A percentile compares a stretch with the other conserved stretches of the same genome.
These are phyloP conservation scores for Atkinsonella hypoxylon DNA, from an alignment of 2,329 filamentous ascomycete species.

Conservation along the genomic window DNA sequence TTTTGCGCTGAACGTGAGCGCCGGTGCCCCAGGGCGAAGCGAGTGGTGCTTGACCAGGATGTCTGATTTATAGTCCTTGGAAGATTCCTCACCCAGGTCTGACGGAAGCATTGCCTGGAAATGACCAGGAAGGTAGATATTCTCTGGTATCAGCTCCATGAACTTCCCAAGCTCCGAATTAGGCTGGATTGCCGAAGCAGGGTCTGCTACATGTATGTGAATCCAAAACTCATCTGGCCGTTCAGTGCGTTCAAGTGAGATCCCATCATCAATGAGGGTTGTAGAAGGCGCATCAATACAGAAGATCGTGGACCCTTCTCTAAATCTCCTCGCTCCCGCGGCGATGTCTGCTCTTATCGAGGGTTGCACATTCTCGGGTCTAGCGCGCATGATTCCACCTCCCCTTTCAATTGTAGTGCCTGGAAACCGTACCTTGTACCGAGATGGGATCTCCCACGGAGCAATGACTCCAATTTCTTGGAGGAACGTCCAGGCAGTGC, in stretches of 20 bases:
- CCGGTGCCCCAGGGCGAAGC: conserved; percentile 36
- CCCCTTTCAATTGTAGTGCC: conserved; percentile 30
- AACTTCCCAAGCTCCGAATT: conserved; percentile 46
- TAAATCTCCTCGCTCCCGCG: conserved; percentile 42
- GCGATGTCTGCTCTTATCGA: conserved; percentile 32
- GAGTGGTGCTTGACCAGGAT: conserved; percentile 40
- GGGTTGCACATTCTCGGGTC: conserved; percentile 19
- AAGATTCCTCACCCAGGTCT: conserved; percentile 17
- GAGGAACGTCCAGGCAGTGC: conserved; percentile 51
- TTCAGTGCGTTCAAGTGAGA: conserved; percentile 54
- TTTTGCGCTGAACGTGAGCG: conserved; percentile 50
- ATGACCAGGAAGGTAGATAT: conserved; percentile 48
- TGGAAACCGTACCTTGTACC: conserved; percentile 48
- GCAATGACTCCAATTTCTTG: conserved; percentile 63
- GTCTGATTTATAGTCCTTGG: conserved; percentile 21
- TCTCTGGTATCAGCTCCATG: conserved; percentile 47
- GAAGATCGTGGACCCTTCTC: conserved; percentile 47
- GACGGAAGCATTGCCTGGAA: conserved; percentile 44
- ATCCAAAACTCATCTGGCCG: conserved; percentile 53
- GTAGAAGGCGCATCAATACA: conserved; percentile 60
- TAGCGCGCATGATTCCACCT: conserved; percentile 27
- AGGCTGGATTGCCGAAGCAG: conserved; percentile 54
- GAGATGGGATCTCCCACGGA: conserved; percentile 56
- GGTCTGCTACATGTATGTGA: conserved; percentile 69
- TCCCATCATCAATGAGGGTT: conserved; percentile 64